These are phyloP conservation scores for Xylariales sp. DNA, from an alignment of 2,329 filamentous ascomycete genomes.

Conservation along the genomic window DNA sequence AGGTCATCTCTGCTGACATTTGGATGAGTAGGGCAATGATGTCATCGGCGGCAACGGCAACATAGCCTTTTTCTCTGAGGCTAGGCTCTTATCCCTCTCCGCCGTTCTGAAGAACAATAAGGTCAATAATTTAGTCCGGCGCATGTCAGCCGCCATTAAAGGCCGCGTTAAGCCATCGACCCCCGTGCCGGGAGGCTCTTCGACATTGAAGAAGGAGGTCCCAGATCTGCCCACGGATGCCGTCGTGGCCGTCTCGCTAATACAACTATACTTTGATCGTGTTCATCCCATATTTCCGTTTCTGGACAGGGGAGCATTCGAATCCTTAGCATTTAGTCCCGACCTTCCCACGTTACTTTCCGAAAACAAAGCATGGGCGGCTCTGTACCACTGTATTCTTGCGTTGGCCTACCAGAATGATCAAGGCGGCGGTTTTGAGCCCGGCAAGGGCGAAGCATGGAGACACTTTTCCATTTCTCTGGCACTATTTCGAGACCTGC, in stretches of 20 bases:
- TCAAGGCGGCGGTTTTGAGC: conserved; percentile 30
- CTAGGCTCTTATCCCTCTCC: conserved; percentile 23
- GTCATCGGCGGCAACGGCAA: conserved; percentile 19
- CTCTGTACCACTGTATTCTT: conserved; percentile 32
- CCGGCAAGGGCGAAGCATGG: conserved; percentile 33
- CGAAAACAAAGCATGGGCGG: conserved; percentile 26
- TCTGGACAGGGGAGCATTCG: conserved; percentile 30
- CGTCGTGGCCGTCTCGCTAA: neutral
- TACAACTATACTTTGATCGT: conserved; percentile 29
- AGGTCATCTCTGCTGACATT: conserved; percentile 5
- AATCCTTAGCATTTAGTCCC: conserved; percentile 21
- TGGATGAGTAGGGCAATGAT: conserved; percentile 8
- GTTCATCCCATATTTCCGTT: conserved; percentile 36
- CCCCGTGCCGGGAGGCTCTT: conserved; percentile 1
- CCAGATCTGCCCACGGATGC: neutral
- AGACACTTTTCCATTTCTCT: conserved; percentile 32
- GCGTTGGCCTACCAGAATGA: conserved; percentile 32
- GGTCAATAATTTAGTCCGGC: conserved; percentile 21
- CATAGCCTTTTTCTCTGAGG: conserved; percentile 24
- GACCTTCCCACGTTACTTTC: conserved; percentile 19
- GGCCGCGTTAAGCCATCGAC: neutral
- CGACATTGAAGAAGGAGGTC: conserved; percentile 8
- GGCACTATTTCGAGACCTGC: conserved; percentile 27
- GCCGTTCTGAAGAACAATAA: conserved; percentile 22
- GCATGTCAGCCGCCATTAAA: conserved; percentile 20